Percentiles rank a stretch among this genome's conserved stretches.
Conservation (phyloP, 2,329 filamentous ascomycete genomes). For the Penicillium sp. region DNA sequence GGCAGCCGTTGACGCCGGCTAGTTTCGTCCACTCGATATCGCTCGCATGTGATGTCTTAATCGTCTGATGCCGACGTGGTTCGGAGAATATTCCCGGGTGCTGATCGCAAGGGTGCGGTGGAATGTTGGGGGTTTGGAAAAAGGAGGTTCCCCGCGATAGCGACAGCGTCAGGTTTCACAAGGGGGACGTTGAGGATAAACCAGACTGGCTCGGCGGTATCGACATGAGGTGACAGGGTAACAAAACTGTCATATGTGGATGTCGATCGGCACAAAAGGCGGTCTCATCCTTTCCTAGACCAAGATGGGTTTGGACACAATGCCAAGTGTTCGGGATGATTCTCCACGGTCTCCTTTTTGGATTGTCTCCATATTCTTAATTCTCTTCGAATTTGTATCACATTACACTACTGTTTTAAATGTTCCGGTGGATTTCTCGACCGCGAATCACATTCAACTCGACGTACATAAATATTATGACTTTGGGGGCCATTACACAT, state of each 20-base stretch:
- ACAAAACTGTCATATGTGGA: conserved; percentile 16
- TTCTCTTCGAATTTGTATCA: not conserved
- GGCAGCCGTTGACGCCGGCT: conserved; percentile 2
- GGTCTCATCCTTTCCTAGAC: conserved; percentile 19
- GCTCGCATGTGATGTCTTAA: conserved; percentile 2
- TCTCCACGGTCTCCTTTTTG: not conserved
- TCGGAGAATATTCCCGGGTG: conserved; percentile 2
- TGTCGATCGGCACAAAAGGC: conserved; percentile 25
- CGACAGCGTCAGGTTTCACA: not conserved
- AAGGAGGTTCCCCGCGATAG: conserved; percentile 13
- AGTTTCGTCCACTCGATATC: not conserved
- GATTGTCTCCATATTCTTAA: not conserved
- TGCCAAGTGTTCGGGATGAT: conserved; percentile 1
- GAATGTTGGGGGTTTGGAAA: conserved; percentile 2
- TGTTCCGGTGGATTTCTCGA: no score
- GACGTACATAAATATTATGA: no score
- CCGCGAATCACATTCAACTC: no score
- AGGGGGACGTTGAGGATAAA: not conserved
- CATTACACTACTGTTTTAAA: no score
- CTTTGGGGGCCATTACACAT: no score
- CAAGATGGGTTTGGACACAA: conserved; percentile 10
- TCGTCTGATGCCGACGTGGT: not conserved
- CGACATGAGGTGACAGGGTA: conserved; percentile 1
- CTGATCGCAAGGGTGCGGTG: conserved; percentile 1
- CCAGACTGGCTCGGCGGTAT: not conserved